phyloP scores from a whole-genome alignment of 129 eudicot species.

The carrot (Daucus carota) region DH1_v3.0 NC_030388.2:31374501-31375000 shows the following conservation, averaged over 20 bases:
- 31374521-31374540: slow-evolving; percentile 83
- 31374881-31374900: slow-evolving; percentile 8
- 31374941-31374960: slow-evolving; percentile 29
- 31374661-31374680: slow-evolving; percentile 48
- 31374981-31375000: slow-evolving; percentile 27
- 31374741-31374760: slow-evolving; percentile 46
- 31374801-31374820: slow-evolving; percentile 42
- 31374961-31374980: slow-evolving; percentile 21
- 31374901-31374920: slow-evolving; percentile 13
- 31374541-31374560: slow-evolving; percentile 42
- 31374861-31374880: slow-evolving; percentile 23
- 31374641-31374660: slow-evolving; percentile 65
- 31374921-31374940: slow-evolving; percentile 13
- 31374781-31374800: slow-evolving; percentile 70
- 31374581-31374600: slow-evolving; percentile 25
- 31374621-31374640: slow-evolving; percentile 68
- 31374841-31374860: slow-evolving; percentile 30
- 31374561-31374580: slow-evolving; percentile 30
- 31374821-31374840: slow-evolving; percentile 30
- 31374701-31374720: slow-evolving; percentile 23
- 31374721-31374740: slow-evolving; percentile 27
- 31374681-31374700: slow-evolving; percentile 27
- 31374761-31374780: slow-evolving; percentile 63
- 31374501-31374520: slow-evolving; percentile 71
- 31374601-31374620: slow-evolving; percentile 32